These are phyloP conservation scores for Boletellus ananas DNA, from an alignment of 768 basidiomycete species.

Conservation along the genomic window DNA sequence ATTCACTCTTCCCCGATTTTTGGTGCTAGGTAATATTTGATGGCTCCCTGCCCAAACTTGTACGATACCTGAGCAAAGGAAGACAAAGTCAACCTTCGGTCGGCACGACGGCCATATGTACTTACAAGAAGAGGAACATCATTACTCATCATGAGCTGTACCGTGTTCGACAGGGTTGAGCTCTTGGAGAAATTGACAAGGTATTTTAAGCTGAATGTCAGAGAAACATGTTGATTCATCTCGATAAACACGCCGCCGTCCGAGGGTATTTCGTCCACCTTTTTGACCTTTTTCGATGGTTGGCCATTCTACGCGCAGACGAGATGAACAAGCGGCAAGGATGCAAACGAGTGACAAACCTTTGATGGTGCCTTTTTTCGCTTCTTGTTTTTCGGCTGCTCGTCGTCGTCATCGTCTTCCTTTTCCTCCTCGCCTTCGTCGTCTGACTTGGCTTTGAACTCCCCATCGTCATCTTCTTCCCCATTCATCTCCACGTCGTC, in stretches of 20 bases:
- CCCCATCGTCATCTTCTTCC: constrained; percentile 43
- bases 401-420: constrained; percentile 50
- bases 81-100: background rate
- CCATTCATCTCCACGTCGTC: constrained; percentile 47
- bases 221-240: constrained; percentile 85
- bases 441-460: constrained; percentile 42
- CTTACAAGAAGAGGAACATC: constrained; percentile 85
- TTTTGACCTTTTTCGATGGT: constrained; percentile 57
- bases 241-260: constrained; percentile 68
- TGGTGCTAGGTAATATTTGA: constrained; percentile 94
- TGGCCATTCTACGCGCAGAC: constrained; percentile 27
- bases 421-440: constrained; percentile 46
- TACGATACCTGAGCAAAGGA: constrained; percentile 64
- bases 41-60: constrained; percentile 81
- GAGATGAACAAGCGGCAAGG: background rate
- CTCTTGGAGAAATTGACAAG: constrained; percentile 96
- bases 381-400: constrained; percentile 58
- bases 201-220: constrained; percentile 97
- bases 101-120: constrained; percentile 1
- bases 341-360: constrained; percentile 28
- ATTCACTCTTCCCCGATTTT: constrained; percentile 84
- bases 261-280: constrained; percentile 50
- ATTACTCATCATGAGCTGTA: constrained; percentile 86
- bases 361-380: constrained; percentile 58
- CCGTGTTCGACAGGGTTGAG: constrained; percentile 62